Conservation (phyloP, 305 asterid genomes). For the Fraxinus paxiana region DNA sequence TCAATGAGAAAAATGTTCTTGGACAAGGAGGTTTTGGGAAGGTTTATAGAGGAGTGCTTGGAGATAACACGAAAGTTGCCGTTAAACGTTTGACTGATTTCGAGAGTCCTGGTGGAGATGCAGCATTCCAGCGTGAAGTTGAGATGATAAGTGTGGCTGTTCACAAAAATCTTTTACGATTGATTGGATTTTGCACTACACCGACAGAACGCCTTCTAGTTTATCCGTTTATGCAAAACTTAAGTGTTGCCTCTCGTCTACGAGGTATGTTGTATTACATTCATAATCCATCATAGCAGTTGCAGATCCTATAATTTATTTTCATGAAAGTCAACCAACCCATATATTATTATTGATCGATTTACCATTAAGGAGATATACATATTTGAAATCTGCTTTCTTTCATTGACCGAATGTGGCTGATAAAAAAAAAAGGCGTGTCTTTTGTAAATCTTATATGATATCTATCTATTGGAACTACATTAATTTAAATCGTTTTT, state of each 20-base stretch:
- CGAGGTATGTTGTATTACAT: constrained; percentile 47
- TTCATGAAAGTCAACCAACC: neutral
- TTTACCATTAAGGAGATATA: neutral
- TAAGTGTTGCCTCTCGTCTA: constrained; percentile 89
- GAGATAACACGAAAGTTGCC: constrained; percentile 78
- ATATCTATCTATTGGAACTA: neutral
- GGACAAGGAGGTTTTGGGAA: constrained; percentile 99
- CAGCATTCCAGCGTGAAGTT: constrained; percentile 91
- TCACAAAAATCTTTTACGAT: constrained; percentile 75
- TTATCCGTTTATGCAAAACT: constrained; percentile 87
- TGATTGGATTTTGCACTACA: constrained; percentile 93
- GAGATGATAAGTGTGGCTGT: constrained; percentile 99
- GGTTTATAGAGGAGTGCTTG: constrained; percentile 79
- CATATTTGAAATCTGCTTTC: neutral
- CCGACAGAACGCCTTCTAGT: constrained; percentile 91
- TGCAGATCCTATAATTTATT: neutral
- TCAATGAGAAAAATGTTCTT: constrained; percentile 75
- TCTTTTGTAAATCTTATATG: neutral
- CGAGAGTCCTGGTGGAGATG: constrained; percentile 88
- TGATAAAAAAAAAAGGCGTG: neutral
- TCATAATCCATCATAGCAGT: neutral
- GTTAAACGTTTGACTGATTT: constrained; percentile 82
- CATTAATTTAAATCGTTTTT: neutral
- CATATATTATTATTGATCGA: neutral
- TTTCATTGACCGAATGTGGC: neutral